phyloP scores from a whole-genome alignment of 2,329 filamentous ascomycete genomes.

The Aspergillus unguis region DNA sequence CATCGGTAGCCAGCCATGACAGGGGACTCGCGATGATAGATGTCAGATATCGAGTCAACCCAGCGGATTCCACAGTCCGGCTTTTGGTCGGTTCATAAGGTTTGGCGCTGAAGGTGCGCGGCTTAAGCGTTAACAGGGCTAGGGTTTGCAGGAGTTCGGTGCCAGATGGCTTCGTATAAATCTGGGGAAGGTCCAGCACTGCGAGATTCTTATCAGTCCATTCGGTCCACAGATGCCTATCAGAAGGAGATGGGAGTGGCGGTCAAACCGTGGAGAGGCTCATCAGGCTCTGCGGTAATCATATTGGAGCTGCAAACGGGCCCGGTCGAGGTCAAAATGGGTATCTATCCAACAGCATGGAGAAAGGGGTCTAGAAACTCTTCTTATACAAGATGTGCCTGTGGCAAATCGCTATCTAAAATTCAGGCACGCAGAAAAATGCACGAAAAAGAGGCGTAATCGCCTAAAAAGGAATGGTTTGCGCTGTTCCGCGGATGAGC shows the following conservation, averaged over 20 bases:
- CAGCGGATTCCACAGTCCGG: constrained; percentile 36
- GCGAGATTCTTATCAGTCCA: constrained; percentile 31
- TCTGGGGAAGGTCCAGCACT: constrained; percentile 76
- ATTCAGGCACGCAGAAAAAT: constrained; percentile 23
- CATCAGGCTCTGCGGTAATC: constrained; percentile 33
- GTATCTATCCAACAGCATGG: constrained; percentile 1
- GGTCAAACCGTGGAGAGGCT: constrained; percentile 39
- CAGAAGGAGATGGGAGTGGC: constrained; percentile 13
- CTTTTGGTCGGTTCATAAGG: constrained; percentile 25
- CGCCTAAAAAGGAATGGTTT: constrained; percentile 31
- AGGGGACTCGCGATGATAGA: constrained; percentile 46
- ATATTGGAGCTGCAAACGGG: constrained; percentile 21
- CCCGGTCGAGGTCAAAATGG: not conserved
- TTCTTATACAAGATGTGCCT: constrained; percentile 13
- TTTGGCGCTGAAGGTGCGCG: constrained; percentile 47
- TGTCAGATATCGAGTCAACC: constrained; percentile 47
- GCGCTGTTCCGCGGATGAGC: constrained; percentile 27
- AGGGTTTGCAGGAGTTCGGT: constrained; percentile 63
- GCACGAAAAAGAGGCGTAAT: constrained; percentile 29
- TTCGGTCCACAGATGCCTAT: constrained; percentile 20
- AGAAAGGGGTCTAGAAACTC: not conserved
- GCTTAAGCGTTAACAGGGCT: constrained; percentile 62
- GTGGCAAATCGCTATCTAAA: constrained; percentile 20
- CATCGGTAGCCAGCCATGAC: constrained; percentile 45
- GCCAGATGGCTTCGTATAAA: constrained; percentile 71